phyloP scores from a whole-genome alignment of 768 basidiomycete genomes.

The Pilatotrama ljubarskyi region DNA sequence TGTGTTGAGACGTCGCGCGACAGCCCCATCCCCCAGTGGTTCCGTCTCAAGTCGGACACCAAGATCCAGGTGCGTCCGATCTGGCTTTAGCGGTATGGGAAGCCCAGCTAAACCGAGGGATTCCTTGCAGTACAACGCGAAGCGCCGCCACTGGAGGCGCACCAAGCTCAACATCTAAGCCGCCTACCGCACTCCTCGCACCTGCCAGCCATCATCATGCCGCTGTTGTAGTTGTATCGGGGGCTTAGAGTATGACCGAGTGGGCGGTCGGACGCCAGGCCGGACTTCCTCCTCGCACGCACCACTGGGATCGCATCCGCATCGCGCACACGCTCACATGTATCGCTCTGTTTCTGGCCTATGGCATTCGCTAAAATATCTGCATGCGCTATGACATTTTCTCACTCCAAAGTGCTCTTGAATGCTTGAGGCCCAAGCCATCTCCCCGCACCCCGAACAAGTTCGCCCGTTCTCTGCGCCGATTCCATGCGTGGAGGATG shows the following conservation, averaged over 20 bases:
- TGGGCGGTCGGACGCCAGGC: conserved; percentile 17
- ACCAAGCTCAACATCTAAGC: conserved; percentile 96
- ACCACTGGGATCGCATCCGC: conserved; percentile 18
- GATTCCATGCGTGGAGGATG: too few species aligned
- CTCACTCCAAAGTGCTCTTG: too few species aligned
- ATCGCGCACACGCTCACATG: conserved; percentile 24
- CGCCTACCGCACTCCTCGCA: conserved; percentile 3
- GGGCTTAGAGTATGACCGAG: conserved; percentile 9
- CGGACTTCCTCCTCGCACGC: conserved; percentile 10
- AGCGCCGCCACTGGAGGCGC: conserved; percentile 98
- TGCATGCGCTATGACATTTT: conserved; percentile 24
- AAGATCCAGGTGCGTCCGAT: conserved; percentile 75
- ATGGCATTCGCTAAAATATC: conserved; percentile 26
- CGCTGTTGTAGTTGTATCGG: conserved; percentile 23
- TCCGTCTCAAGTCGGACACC: conserved; percentile 93
- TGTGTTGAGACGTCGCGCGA: neutral
- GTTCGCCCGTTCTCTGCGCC: too few species aligned
- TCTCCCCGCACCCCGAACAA: too few species aligned
- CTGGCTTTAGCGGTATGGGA: neutral
- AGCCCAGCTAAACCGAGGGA: neutral
- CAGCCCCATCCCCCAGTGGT: conserved; percentile 99
- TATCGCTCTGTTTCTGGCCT: conserved; percentile 27
- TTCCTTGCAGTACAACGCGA: conserved; percentile 75
- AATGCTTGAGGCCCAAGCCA: too few species aligned
- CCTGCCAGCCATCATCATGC: conserved; percentile 3